Conservation (phyloP, 2,329 filamentous ascomycete species). For the Fusarium sororula region DNA sequence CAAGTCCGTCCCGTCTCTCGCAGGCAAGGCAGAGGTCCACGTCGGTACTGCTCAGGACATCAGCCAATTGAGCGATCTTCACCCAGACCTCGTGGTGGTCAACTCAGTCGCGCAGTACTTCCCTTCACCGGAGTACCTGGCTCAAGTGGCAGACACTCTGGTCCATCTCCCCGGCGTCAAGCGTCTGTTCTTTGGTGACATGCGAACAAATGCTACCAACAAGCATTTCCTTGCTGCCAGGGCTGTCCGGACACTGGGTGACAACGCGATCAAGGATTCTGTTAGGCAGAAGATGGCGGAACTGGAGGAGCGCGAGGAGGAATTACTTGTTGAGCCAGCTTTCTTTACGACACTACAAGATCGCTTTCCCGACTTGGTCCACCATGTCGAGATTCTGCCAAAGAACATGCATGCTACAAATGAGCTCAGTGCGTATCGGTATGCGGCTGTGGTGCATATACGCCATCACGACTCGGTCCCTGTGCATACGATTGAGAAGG, state of each 20-base stretch:
- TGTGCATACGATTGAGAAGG: neutral
- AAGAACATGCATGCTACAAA: neutral
- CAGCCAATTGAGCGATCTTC: neutral
- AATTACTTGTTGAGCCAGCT: slow-evolving; percentile 38
- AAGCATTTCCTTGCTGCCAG: slow-evolving; percentile 24
- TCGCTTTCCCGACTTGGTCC: neutral
- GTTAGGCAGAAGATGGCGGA: slow-evolving; percentile 17
- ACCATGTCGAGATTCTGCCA: neutral
- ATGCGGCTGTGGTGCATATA: neutral
- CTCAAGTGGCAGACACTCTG: slow-evolving; percentile 21
- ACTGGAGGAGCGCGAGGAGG: slow-evolving; percentile 21
- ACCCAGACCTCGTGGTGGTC: slow-evolving; percentile 34
- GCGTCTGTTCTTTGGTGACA: slow-evolving; percentile 36
- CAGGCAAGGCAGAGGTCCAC: slow-evolving; percentile 20
- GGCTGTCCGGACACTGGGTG: neutral
- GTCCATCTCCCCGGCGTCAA: neutral
- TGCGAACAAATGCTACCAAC: slow-evolving; percentile 30
- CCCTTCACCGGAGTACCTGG: slow-evolving; percentile 40
- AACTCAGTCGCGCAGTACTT: slow-evolving; percentile 46
- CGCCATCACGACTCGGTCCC: accelerated
- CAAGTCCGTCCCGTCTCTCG: slow-evolving; percentile 9
- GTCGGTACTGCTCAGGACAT: slow-evolving; percentile 37
- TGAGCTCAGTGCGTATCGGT: neutral
- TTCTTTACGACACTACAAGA: slow-evolving; percentile 35
- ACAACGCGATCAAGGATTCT: neutral